A percentile compares a stretch with the other conserved stretches of the same genome.
Conservation (phyloP, 2,329 filamentous ascomycete species). For the Colletotrichum truncatum region DNA sequence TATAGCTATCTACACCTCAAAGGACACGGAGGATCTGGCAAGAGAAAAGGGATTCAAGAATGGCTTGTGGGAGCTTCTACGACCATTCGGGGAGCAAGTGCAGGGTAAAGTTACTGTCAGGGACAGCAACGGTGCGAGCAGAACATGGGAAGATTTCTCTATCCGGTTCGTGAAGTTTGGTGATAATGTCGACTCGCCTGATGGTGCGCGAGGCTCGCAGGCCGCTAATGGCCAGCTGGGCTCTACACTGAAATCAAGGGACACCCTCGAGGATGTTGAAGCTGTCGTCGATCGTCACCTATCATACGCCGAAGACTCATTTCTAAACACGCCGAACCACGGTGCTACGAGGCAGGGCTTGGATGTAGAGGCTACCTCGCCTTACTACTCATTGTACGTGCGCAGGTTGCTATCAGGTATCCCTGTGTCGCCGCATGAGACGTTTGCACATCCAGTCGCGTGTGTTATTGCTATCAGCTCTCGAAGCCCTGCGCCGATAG, state of each 20-base stretch:
- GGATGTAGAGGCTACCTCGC: slow-evolving; percentile 68
- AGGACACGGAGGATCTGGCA: slow-evolving; percentile 83
- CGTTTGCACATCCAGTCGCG: slow-evolving; percentile 93
- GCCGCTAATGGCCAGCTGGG: slow-evolving; percentile 39
- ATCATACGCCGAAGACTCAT: slow-evolving; percentile 74
- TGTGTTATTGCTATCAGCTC: slow-evolving; percentile 97
- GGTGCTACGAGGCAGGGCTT: slow-evolving; percentile 49
- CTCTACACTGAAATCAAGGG: slow-evolving; percentile 27
- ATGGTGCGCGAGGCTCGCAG: slow-evolving; percentile 44
- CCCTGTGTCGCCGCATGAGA: slow-evolving; percentile 85
- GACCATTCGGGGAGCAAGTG: slow-evolving; percentile 90
- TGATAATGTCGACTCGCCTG: slow-evolving; percentile 62
- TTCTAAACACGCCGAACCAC: slow-evolving; percentile 47
- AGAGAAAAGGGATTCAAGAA: slow-evolving; percentile 84
- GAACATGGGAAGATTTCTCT: slow-evolving; percentile 88
- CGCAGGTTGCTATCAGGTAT: slow-evolving; percentile 83
- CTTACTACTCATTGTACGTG: slow-evolving; percentile 87
- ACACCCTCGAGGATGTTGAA: slow-evolving; percentile 73
- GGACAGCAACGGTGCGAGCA: slow-evolving; percentile 87
- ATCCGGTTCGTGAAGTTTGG: slow-evolving; percentile 84
- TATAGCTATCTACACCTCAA: slow-evolving; percentile 86
- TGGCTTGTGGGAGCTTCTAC: slow-evolving; percentile 84
- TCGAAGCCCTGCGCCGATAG: slow-evolving; percentile 82
- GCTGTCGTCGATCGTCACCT: slow-evolving; percentile 83
- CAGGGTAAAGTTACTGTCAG: slow-evolving; percentile 89